phyloP scores from a whole-genome alignment of 495 filamentous ascomycete genomes.

The Lichenothelia convexa region DNA sequence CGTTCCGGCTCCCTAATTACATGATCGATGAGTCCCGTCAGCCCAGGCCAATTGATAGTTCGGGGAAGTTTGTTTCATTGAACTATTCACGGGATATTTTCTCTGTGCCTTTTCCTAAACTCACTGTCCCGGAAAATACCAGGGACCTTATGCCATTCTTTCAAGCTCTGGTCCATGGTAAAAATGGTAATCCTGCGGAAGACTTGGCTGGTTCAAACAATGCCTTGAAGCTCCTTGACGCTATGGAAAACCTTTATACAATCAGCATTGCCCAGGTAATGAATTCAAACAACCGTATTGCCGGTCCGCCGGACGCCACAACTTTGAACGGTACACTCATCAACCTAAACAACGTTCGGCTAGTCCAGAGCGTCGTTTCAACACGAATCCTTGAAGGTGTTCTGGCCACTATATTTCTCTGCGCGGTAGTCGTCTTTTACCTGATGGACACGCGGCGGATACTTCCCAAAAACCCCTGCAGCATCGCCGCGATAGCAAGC shows the following conservation, averaged over 20 bases:
- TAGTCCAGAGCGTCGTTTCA: conserved; percentile 17
- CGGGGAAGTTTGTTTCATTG: neutral
- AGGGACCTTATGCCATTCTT: neutral
- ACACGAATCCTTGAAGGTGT: conserved; percentile 20
- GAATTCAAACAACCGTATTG: neutral
- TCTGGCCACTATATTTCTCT: conserved; percentile 13
- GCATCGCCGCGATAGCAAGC: conserved; percentile 17
- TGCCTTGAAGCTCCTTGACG: neutral
- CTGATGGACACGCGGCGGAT: conserved; percentile 14
- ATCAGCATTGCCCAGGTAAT: neutral
- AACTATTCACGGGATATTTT: neutral
- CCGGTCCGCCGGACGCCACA: neutral
- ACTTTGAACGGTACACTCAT: neutral
- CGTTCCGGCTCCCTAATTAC: neutral
- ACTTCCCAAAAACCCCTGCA: conserved; percentile 16
- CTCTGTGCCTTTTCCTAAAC: neutral
- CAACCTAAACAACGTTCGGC: neutral
- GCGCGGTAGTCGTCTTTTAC: conserved; percentile 9
- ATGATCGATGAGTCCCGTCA: neutral
- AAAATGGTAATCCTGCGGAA: neutral
- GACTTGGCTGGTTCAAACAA: neutral
- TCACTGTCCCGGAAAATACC: neutral
- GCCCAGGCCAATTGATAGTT: neutral
- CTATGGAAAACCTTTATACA: neutral
- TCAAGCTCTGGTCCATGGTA: neutral